phyloP scores from a whole-genome alignment of 345 rosid genomes.

The Kernera saxatilis region DNA sequence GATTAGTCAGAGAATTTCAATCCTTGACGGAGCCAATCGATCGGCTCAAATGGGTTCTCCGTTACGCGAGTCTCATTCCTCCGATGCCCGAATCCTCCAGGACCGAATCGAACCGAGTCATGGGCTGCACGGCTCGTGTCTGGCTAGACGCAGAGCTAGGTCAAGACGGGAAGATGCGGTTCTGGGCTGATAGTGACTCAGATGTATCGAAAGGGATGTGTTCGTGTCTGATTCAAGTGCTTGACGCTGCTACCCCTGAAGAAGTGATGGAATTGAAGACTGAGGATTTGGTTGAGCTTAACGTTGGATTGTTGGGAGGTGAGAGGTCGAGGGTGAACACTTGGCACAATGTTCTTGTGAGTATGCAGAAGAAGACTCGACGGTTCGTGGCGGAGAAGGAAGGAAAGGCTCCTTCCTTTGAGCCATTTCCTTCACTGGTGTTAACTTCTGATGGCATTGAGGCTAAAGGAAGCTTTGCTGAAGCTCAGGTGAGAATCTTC shows the following conservation, averaged over 20 bases:
- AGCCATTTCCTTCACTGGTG: conserved; percentile 77
- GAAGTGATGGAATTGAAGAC: conserved; percentile 66
- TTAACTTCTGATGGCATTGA: conserved; percentile 53
- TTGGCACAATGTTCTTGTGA: conserved; percentile 85
- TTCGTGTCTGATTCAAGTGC: conserved; percentile 58
- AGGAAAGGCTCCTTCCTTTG: conserved; percentile 48
- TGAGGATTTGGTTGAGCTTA: conserved; percentile 65
- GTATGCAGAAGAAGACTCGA: conserved; percentile 90
- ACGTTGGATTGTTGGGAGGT: conserved; percentile 51
- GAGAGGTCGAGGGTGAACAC: conserved; percentile 84
- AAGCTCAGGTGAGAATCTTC: conserved; percentile 63
- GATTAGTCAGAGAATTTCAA: conserved; percentile 57
- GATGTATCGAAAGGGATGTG: conserved; percentile 82
- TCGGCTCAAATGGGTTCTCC: conserved; percentile 69
- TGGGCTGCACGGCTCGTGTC: conserved; percentile 94
- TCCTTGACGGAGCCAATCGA: conserved; percentile 55
- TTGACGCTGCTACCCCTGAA: conserved; percentile 67
- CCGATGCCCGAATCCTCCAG: conserved; percentile 52
- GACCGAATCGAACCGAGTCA: conserved; percentile 70
- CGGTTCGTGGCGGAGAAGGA: conserved; percentile 52
- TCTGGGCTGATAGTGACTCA: conserved; percentile 80
- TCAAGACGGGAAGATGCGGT: conserved; percentile 59
- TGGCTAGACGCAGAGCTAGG: conserved; percentile 75
- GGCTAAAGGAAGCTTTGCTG: conserved; percentile 87
- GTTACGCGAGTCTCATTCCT: conserved; percentile 52